Evolutionary conservation across 495 filamentous ascomycete genomes (phyloP).

Genomic region (Monascus purpureus): DNA sequence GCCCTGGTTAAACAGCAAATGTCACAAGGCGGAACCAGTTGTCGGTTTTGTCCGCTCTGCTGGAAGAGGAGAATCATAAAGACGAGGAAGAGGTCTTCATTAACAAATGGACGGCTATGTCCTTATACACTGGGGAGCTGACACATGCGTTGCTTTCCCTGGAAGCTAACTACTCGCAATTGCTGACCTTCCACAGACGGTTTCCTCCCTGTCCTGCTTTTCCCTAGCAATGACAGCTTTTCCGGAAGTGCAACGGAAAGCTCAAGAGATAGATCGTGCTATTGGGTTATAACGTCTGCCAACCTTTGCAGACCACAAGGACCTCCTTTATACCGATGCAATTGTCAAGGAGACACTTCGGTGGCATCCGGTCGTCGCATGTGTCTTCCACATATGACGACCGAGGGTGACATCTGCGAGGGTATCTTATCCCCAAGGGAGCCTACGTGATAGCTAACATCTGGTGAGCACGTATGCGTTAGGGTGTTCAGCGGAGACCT

Average conservation of each 20-base stretch:
- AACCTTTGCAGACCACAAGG: conserved; percentile 11
- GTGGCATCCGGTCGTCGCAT: conserved; percentile 32
- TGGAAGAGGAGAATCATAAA: conserved; percentile 11
- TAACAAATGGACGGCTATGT: conserved; percentile 35
- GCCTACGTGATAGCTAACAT: conserved; percentile 32
- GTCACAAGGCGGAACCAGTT: conserved; percentile 12
- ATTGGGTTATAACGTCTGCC: conserved; percentile 20
- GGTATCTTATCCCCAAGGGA: conserved; percentile 39
- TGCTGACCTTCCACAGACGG: conserved; percentile 8
- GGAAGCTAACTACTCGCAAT: no score
- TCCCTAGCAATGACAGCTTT: conserved; percentile 33
- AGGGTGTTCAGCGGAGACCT: no score
- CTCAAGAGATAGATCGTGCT: conserved; percentile 42
- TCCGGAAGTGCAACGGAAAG: conserved; percentile 36
- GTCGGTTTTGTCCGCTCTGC: conserved; percentile 24
- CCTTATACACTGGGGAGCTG: conserved; percentile 44
- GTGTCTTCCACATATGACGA: conserved; percentile 39
- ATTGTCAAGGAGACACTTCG: conserved; percentile 28
- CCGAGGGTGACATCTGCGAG: conserved; percentile 37
- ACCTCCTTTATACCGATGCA: conserved; percentile 28
- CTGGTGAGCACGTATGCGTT: conserved; percentile 20
- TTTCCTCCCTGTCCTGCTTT: conserved; percentile 19
- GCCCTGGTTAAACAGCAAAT: conserved; percentile 33
- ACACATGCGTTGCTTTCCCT: conserved; percentile 22
- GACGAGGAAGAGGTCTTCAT: conserved; percentile 15